Conservation (phyloP, 208 protist genomes). For the Acanthamoeba rhysodes region DNA sequence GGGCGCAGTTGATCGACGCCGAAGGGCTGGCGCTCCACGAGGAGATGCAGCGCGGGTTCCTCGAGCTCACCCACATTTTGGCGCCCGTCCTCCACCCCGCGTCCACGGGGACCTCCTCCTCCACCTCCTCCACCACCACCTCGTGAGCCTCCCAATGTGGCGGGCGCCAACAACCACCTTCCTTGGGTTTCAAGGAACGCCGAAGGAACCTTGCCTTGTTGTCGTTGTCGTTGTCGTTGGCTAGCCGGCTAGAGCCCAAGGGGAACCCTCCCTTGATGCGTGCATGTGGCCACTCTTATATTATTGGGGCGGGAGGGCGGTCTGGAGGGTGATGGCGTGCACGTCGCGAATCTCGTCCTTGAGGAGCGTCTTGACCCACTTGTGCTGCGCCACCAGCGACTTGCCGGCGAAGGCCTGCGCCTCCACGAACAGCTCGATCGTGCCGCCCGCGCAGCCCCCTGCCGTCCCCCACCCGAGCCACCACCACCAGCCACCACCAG, state of each 20-base stretch:
- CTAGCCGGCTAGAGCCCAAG: too few species aligned
- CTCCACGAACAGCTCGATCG: conserved; percentile 23
- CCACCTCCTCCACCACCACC: too few species aligned
- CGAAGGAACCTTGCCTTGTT: too few species aligned
- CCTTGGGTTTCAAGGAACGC: too few species aligned
- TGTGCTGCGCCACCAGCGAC: conserved; percentile 31
- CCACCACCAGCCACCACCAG: neutral
- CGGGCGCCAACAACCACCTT: too few species aligned
- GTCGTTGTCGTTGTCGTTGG: too few species aligned
- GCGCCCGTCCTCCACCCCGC: conserved; percentile 7
- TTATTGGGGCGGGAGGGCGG: neutral
- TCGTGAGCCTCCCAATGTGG: too few species aligned
- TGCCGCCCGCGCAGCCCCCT: conserved; percentile 1
- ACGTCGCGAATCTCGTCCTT: conserved; percentile 13
- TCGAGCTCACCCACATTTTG: neutral
- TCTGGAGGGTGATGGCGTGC: neutral
- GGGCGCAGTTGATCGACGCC: neutral
- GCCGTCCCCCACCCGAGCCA: neutral
- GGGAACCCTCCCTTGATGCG: too few species aligned
- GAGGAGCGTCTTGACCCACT: conserved; percentile 1
- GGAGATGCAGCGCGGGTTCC: conserved; percentile 28
- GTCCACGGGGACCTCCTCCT: neutral
- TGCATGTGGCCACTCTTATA: too few species aligned
- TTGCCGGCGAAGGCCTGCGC: neutral
- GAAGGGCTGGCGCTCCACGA: conserved; percentile 6